Percentiles rank a stretch among this genome's conserved stretches.
phyloP scores from a whole-genome alignment of 768 basidiomycete species.

The Auricularia heimuer region DNA sequence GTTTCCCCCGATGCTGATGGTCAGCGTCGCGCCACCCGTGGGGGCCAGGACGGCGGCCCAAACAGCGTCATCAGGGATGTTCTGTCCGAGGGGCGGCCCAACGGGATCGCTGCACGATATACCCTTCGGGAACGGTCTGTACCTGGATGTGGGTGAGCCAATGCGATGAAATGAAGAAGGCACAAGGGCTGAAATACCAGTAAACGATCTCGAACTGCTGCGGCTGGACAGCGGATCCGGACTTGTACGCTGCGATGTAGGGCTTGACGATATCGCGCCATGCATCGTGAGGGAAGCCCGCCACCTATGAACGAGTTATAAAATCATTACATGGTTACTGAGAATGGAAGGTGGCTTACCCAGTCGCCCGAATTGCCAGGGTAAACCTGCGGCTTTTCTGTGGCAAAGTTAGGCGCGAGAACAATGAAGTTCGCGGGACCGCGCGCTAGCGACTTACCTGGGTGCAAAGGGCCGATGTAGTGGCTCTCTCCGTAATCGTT shows the following conservation, averaged over 20 bases:
- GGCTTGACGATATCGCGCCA: neutral
- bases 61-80: neutral
- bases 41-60: neutral
- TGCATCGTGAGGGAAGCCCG: neutral
- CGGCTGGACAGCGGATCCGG: neutral
- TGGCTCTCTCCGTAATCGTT: slow-evolving; percentile 61
- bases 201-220: neutral
- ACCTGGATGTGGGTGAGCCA: neutral
- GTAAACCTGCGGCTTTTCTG: neutral
- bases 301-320: neutral
- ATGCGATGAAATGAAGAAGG: neutral
- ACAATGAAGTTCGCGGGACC: no score
- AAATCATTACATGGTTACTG: neutral
- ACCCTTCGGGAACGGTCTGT: neutral
- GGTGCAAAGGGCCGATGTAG: slow-evolving; percentile 48
- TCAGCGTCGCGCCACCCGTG: neutral
- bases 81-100: neutral
- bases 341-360: neutral
- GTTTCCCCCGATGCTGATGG: neutral
- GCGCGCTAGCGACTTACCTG: neutral
- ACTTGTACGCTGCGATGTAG: neutral
- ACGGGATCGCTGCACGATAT: neutral
- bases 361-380: neutral
- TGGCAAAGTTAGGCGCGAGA: neutral
- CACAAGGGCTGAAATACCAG: neutral